Evolutionary conservation across 116 monocot species (phyloP).

Genomic region (Phalaenopsis hybrid): DNA sequence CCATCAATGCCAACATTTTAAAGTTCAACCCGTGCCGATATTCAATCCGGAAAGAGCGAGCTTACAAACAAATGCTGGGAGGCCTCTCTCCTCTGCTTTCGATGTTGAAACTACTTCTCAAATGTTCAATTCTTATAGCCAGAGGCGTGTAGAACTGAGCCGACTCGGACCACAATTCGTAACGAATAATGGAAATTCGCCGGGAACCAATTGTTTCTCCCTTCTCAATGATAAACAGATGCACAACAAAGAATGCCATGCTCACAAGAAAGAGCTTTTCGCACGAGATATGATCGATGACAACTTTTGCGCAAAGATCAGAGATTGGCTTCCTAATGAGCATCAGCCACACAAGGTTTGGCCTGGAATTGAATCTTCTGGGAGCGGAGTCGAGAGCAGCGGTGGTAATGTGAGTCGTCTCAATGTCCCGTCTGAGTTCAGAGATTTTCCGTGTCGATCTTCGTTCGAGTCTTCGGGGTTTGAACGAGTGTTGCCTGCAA

Average conservation of each 20-base stretch:
- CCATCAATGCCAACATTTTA: too few relatives aligned
- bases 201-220: too few relatives aligned
- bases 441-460: slow-evolving; percentile 16
- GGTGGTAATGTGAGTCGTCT: slow-evolving; percentile 47
- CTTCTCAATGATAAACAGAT: too few relatives aligned
- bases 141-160: neutral
- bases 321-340: slow-evolving; percentile 34
- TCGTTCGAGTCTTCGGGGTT: slow-evolving; percentile 10
- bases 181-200: too few relatives aligned
- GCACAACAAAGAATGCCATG: too few relatives aligned
- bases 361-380: slow-evolving; percentile 26
- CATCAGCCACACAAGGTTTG: slow-evolving; percentile 21
- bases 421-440: slow-evolving; percentile 41
- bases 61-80: too few relatives aligned
- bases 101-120: neutral
- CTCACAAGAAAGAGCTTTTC: too few relatives aligned
- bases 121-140: neutral
- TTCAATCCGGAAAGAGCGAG: too few relatives aligned
- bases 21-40: too few relatives aligned
- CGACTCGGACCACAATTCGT: too few relatives aligned
- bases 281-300: neutral
- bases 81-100: neutral
- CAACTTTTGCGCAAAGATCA: slow-evolving; percentile 1
- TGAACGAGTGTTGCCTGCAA: slow-evolving; percentile 19
- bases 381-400: slow-evolving; percentile 2